Evolutionary conservation across 371 early-diverging fungal genomes (phyloP).

Genomic region (Nosema muscidifuracis): DNA sequence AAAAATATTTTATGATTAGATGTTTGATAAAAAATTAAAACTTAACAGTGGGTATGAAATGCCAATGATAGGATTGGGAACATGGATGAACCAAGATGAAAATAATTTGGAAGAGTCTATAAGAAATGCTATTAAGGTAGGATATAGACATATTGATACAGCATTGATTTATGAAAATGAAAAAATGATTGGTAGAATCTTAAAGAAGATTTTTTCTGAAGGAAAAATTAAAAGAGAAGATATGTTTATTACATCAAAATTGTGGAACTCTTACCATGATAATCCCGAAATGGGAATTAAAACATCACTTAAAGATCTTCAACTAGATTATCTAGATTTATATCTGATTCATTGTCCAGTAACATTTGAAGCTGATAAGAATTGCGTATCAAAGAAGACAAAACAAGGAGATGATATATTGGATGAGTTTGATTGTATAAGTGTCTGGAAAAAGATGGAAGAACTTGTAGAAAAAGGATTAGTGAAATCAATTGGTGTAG

Average conservation of each 20-base stretch:
- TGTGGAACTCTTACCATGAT: constrained; percentile 70
- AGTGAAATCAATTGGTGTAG: constrained; percentile 71
- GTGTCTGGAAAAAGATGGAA: constrained; percentile 73
- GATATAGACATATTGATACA: constrained; percentile 72
- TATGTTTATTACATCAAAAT: constrained; percentile 78
- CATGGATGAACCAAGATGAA: constrained; percentile 50
- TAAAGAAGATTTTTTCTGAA: constrained; percentile 66
- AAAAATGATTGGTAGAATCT: constrained; percentile 69
- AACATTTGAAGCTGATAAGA: constrained; percentile 35
- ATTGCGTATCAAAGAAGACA: not conserved
- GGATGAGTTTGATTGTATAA: constrained; percentile 53
- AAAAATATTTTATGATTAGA: not conserved
- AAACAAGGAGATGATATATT: constrained; percentile 65
- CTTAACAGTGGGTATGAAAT: constrained; percentile 52
- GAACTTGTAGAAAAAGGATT: constrained; percentile 64
- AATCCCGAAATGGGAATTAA: constrained; percentile 62
- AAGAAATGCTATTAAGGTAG: constrained; percentile 64
- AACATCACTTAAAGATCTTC: constrained; percentile 68
- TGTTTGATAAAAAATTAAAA: constrained; percentile 28
- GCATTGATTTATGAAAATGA: constrained; percentile 72
- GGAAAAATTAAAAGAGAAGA: constrained; percentile 67
- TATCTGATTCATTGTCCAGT: constrained; percentile 76
- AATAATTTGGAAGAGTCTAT: constrained; percentile 65
- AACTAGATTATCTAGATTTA: constrained; percentile 74
- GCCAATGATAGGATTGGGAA: constrained; percentile 59